Conservation (phyloP, 768 basidiomycete species). For the Obba rivulosa region DNA sequence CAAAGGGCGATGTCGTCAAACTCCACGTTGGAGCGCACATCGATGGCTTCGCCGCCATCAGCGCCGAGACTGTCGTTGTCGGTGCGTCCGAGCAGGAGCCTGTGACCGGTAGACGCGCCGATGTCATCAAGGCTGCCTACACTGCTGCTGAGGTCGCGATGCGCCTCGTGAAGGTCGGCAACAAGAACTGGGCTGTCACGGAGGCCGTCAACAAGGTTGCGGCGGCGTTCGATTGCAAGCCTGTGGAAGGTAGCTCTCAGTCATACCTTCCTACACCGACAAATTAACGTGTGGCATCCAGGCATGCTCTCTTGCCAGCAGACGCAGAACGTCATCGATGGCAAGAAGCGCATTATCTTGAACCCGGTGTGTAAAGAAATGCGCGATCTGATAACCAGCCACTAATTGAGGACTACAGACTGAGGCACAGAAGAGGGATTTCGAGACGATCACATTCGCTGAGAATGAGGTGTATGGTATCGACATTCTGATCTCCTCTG, state of each 20-base stretch:
- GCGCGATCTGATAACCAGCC: not conserved
- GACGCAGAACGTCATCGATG: slow-evolving; percentile 90
- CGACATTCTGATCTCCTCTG: slow-evolving; percentile 83
- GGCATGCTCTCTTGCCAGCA: slow-evolving; percentile 96
- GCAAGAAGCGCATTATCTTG: slow-evolving; percentile 91
- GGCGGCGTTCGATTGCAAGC: slow-evolving; percentile 76
- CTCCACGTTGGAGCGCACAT: slow-evolving; percentile 96
- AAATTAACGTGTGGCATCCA: slow-evolving; percentile 23
- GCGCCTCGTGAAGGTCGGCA: slow-evolving; percentile 86
- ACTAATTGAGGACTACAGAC: slow-evolving; percentile 23
- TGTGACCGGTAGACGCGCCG: slow-evolving; percentile 81
- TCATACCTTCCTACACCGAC: not conserved
- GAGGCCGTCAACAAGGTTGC: slow-evolving; percentile 75
- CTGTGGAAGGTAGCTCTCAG: slow-evolving; percentile 74
- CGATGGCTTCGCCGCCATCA: slow-evolving; percentile 92
- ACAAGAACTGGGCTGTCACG: slow-evolving; percentile 94
- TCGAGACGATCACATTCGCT: slow-evolving; percentile 79
- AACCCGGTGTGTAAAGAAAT: slow-evolving; percentile 55
- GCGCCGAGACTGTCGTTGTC: slow-evolving; percentile 89
- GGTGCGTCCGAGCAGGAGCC: slow-evolving; percentile 70
- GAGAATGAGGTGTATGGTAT: slow-evolving; percentile 96
- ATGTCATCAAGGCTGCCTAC: slow-evolving; percentile 92
- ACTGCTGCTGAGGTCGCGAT: slow-evolving; percentile 88
- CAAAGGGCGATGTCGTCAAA: slow-evolving; percentile 91
- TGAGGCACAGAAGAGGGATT: slow-evolving; percentile 78